These are phyloP conservation scores for Yamagishiella unicocca DNA, from an alignment of 139 green algal species.

Conservation along the genomic window DNA sequence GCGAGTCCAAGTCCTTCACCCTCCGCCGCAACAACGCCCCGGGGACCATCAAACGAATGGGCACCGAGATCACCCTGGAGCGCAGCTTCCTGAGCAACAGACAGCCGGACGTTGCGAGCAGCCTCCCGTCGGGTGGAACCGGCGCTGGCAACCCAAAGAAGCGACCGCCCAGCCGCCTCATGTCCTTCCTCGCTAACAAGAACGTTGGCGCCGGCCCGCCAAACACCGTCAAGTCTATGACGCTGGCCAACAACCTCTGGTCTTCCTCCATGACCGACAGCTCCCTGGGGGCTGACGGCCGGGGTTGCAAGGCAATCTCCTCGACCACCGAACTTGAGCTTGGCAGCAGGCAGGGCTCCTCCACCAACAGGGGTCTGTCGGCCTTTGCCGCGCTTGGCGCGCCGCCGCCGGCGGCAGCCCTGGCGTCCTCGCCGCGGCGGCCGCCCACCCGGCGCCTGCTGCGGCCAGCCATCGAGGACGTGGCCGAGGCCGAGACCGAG, in stretches of 20 bases:
- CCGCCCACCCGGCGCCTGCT: neutral
- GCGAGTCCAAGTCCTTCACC: constrained; percentile 29
- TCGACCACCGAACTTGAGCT: constrained; percentile 2
- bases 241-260: neutral
- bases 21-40: neutral
- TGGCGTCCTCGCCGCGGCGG: neutral
- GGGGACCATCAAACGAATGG: neutral
- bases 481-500: constrained; percentile 29
- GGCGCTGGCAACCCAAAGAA: neutral
- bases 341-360: neutral
- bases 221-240: neutral
- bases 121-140: neutral
- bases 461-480: constrained; percentile 25
- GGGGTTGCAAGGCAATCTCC: neutral
- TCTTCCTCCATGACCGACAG: neutral
- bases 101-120: neutral
- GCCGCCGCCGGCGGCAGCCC: neutral
- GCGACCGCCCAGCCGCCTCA: constrained; percentile 27
- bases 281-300: neutral
- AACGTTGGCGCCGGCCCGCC: neutral
- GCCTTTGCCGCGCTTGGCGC: neutral
- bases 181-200: constrained; percentile 39
- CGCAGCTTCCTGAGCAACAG: neutral
- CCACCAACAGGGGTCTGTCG: neutral
- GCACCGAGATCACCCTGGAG: neutral